A percentile compares a stretch with the other conserved stretches of the same genome.
phyloP scores from a whole-genome alignment of 2,329 filamentous ascomycete species.

The Malbranchea zuffiana region DNA sequence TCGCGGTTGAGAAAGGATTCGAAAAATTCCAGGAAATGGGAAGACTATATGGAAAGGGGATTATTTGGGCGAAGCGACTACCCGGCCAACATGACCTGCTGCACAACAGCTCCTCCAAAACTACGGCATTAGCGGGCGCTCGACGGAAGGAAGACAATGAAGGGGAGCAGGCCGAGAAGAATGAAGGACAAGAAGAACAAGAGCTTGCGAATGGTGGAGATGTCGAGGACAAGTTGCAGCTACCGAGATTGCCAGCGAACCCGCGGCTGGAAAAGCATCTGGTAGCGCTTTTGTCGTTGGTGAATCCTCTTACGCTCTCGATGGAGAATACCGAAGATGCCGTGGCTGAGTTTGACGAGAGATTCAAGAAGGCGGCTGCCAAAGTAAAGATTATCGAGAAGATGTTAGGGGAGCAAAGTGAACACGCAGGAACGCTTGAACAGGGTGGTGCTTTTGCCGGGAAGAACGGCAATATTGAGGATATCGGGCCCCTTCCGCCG shows the following conservation, averaged over 20 bases:
- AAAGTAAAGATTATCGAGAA: conserved; percentile 80
- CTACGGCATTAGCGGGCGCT: neutral
- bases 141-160: neutral
- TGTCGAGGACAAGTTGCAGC: neutral
- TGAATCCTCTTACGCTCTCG: conserved; percentile 65
- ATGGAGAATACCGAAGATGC: conserved; percentile 78
- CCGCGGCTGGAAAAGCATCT: conserved; percentile 67
- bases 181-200: neutral
- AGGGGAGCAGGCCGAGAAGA: neutral
- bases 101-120: neutral
- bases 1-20: conserved; percentile 86
- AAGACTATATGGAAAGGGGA: conserved; percentile 61
- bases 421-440: conserved; percentile 11
- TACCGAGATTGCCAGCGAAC: conserved; percentile 12
- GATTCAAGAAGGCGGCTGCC: conserved; percentile 68
- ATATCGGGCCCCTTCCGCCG: conserved; percentile 34
- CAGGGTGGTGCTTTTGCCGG: neutral
- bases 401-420: conserved; percentile 44
- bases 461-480: conserved; percentile 37
- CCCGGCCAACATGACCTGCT: conserved; percentile 21
- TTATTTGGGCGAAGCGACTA: conserved; percentile 73
- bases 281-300: conserved; percentile 60
- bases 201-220: neutral
- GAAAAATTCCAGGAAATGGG: conserved; percentile 83
- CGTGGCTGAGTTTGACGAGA: conserved; percentile 84